These are phyloP conservation scores for Serendipita indica DNA, from an alignment of 768 basidiomycete genomes.

Conservation along the genomic window DNA sequence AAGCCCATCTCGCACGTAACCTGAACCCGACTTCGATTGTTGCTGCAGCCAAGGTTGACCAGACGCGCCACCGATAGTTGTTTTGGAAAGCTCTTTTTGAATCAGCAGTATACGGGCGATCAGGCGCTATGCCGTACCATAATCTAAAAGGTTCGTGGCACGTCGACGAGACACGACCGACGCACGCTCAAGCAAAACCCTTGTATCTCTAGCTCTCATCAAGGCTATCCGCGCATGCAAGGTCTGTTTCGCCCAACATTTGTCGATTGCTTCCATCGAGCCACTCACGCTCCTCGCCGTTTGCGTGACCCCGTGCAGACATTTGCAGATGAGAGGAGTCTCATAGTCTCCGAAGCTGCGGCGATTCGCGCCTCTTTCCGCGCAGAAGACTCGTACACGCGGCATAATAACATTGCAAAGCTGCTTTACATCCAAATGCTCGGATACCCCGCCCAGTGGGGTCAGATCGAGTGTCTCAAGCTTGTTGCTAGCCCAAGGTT, in stretches of 20 bases:
- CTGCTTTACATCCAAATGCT: conserved; percentile 98
- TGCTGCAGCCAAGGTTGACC: background rate
- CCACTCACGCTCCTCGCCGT: background rate
- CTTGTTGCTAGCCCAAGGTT: conserved; percentile 91
- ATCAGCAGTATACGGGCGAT: background rate
- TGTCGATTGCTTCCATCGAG: background rate
- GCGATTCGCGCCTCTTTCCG: conserved; percentile 94
- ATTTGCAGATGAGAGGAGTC: conserved; percentile 90
- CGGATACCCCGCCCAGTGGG: conserved; percentile 96
- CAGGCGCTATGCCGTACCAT: conserved; percentile 34
- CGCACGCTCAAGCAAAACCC: conserved; percentile 17
- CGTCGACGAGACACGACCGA: background rate
- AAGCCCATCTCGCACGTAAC: too few relatives aligned
- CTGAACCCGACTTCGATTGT: background rate
- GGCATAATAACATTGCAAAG: conserved; percentile 96
- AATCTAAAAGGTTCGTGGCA: conserved; percentile 61
- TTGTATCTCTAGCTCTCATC: conserved; percentile 56
- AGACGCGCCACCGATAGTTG: background rate
- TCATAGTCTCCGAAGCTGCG: conserved; percentile 95
- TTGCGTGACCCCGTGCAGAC: conserved; percentile 40
- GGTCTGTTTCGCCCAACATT: conserved; percentile 29
- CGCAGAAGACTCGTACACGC: conserved; percentile 88
- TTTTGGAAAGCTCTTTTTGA: background rate
- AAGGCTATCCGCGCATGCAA: conserved; percentile 98
- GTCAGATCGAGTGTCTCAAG: conserved; percentile 94